Evolutionary conservation across 768 basidiomycete genomes (phyloP).

Genomic region (Pleurotus platypus): DNA sequence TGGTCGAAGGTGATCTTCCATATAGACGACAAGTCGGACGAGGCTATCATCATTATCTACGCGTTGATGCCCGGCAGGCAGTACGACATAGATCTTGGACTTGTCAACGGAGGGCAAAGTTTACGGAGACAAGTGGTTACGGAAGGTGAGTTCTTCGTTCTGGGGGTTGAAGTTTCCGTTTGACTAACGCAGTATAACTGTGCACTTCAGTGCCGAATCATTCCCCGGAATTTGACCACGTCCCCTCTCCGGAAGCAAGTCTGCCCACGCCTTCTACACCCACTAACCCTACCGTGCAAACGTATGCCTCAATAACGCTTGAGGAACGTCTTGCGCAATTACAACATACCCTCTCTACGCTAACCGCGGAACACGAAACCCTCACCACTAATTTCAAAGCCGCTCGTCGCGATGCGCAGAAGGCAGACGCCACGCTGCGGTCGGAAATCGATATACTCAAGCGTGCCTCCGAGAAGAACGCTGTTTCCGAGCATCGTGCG

Average conservation of each 20-base stretch:
- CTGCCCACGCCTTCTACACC: slow-evolving; percentile 28
- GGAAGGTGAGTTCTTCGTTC: slow-evolving; percentile 38
- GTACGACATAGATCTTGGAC: slow-evolving; percentile 84
- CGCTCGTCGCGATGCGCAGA: slow-evolving; percentile 77
- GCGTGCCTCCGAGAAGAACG: slow-evolving; percentile 77
- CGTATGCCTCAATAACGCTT: slow-evolving; percentile 41
- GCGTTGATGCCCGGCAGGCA: slow-evolving; percentile 85
- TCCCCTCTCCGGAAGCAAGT: slow-evolving; percentile 28
- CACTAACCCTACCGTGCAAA: slow-evolving; percentile 25
- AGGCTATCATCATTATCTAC: slow-evolving; percentile 89
- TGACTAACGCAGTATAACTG: slow-evolving; percentile 16
- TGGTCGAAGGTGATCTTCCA: slow-evolving; percentile 81
- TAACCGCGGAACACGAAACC: slow-evolving; percentile 65
- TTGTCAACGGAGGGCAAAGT: slow-evolving; percentile 58
- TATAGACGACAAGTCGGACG: slow-evolving; percentile 76
- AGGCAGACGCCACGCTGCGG: slow-evolving; percentile 76
- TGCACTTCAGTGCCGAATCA: not conserved
- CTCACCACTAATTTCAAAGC: slow-evolving; percentile 71
- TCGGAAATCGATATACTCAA: slow-evolving; percentile 82
- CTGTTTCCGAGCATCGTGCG: slow-evolving; percentile 70
- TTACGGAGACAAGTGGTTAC: slow-evolving; percentile 67
- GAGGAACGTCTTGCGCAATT: slow-evolving; percentile 70
- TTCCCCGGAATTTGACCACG: slow-evolving; percentile 29
- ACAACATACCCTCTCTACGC: slow-evolving; percentile 57
- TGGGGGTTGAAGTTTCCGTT: not conserved